Base-by-base conservation (phyloP, 192 early-diverging fungal genomes). In the Pilaira anomala region DNA sequence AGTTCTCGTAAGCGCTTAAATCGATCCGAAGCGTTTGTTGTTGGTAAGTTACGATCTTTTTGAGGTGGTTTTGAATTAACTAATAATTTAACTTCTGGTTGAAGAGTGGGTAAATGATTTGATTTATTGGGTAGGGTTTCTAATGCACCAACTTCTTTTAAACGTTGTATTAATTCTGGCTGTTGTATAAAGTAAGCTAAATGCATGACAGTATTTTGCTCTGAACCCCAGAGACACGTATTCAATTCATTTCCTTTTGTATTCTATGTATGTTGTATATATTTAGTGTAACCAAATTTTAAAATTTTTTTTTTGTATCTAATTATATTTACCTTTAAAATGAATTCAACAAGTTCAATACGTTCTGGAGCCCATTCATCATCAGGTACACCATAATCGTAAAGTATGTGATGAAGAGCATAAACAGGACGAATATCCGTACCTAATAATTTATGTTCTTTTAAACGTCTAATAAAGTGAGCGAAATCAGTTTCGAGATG, bases 161-260 rank as follows among this genome's bases (percentile, higher is more conserved):
- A 48, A 6, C 33, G n/a, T 50, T 49, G 22, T 1, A 67, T 51
- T 7, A 67, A 19, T 14, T 48, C 12, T 13, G 19, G 18, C 29
- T 67, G 55, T 21, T 53, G 30, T 18, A 67, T 46, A 48, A 58
- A 67, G 12, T 45, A 54, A 36, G 65, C 65, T 25, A 67, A 44
- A 48, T 67, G 65, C n/a, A 67, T 19, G 11, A 19, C 40, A 12
- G 65, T 67, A 42, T 67, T 67, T 21, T 67, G 14, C 19, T 40
- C 56, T 19, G 55, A 24, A n/a, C 65, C 65, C 65, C 65, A 67
- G 22, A 30, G 50, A 51, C 16, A 60, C 1, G 56, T 48, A 50
- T 67, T 67, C 8, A 67, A 36, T 6, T 67, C 56, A 7, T 41
- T 42, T 42, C 29, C 39, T 58, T 28, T 58, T 5, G 19, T 42